Conservation (phyloP, 2,329 filamentous ascomycete genomes). For the Colletotrichum kahawae region DNA sequence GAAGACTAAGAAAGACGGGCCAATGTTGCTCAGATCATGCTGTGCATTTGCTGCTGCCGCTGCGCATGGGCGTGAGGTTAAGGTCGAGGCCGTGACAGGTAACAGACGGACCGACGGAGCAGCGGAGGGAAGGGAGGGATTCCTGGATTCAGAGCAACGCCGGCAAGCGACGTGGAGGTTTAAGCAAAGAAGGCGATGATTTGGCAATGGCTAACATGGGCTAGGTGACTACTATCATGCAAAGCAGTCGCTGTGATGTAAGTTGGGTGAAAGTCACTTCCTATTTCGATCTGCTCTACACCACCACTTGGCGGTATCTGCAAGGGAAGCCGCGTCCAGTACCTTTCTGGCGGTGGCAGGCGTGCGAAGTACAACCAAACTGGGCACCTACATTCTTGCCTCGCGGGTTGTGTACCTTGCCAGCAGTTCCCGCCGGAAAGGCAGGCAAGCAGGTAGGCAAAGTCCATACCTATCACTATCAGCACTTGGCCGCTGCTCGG, state of each 20-base stretch:
- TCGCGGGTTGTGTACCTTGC: background rate
- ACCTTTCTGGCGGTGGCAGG: background rate
- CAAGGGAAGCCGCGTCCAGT: background rate
- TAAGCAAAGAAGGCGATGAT: background rate
- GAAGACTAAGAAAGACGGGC: background rate
- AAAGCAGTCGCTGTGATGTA: background rate
- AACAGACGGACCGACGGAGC: conserved; percentile 1
- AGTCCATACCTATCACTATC: background rate
- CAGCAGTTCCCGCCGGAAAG: background rate
- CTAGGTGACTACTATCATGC: background rate
- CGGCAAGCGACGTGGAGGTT: background rate
- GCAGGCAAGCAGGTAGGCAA: background rate
- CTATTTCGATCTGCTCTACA: conserved; percentile 1
- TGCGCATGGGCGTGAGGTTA: conserved; percentile 10
- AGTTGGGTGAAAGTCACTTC: conserved; percentile 1
- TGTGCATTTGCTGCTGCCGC: background rate
- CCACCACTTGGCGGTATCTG: background rate
- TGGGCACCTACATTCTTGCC: background rate
- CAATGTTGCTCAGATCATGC: background rate
- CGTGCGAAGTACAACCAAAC: background rate
- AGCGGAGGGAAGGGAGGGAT: background rate
- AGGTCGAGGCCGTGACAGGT: background rate
- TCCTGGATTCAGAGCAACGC: background rate
- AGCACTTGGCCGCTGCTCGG: background rate
- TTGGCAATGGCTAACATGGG: background rate